These are phyloP conservation scores for Cyathus striatus DNA, from an alignment of 768 basidiomycete species.

Conservation along the genomic window DNA sequence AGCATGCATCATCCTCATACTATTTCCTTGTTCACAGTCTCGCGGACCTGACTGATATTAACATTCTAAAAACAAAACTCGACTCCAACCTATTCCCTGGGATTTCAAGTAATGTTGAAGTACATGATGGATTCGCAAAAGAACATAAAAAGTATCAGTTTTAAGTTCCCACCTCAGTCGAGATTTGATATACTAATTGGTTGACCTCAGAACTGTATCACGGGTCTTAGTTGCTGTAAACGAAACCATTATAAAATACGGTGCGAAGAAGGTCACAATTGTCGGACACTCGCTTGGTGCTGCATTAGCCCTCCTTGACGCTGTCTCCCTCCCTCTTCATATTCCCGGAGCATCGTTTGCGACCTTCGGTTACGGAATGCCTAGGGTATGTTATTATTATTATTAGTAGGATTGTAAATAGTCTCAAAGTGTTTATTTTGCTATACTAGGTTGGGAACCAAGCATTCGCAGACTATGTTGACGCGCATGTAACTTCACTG, in stretches of 20 bases:
- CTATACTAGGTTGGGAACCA: slow-evolving; percentile 12
- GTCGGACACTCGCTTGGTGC: slow-evolving; percentile 49
- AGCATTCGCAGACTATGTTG: slow-evolving; percentile 21
- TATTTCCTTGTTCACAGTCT: no score
- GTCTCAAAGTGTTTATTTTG: no score
- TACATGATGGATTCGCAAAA: no score
- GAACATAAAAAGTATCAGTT: no score
- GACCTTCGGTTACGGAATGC: slow-evolving; percentile 36
- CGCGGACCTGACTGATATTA: no score
- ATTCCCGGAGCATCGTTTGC: slow-evolving; percentile 32
- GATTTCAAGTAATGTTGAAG: no score
- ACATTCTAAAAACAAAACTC: no score
- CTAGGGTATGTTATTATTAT: slow-evolving; percentile 27
- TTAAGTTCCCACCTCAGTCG: no score
- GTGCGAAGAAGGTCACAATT: slow-evolving; percentile 31
- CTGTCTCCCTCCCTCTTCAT: slow-evolving; percentile 49
- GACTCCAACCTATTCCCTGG: no score
- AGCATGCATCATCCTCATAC: no score
- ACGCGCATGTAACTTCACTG: slow-evolving; percentile 11
- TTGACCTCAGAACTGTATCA: slow-evolving; percentile 37
- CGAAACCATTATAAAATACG: slow-evolving; percentile 24
- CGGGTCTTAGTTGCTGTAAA: slow-evolving; percentile 35
- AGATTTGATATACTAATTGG: no score
- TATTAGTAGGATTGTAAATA: no score
- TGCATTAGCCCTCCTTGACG: slow-evolving; percentile 51